Percentiles rank a stretch among this genome's conserved stretches.
These are phyloP conservation scores for Aspergillus bridgeri DNA, from an alignment of 495 filamentous ascomycete species.

Conservation along the genomic window DNA sequence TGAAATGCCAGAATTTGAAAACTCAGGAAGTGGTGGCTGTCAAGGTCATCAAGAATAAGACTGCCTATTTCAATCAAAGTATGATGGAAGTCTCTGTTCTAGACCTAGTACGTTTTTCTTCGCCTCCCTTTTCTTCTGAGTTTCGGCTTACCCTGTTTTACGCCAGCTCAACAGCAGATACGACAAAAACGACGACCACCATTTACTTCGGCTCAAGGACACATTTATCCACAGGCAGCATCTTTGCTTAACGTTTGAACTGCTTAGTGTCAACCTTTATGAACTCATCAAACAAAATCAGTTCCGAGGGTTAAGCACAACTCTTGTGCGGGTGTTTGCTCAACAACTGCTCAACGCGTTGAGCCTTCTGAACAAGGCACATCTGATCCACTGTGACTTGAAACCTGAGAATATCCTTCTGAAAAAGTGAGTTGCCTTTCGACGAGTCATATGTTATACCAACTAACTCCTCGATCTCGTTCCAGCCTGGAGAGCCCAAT, in stretches of 20 bases:
- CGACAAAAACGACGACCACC: conserved; percentile 99
- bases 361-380: conserved; percentile 90
- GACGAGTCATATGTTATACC: no score
- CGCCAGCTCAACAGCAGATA: conserved; percentile 90
- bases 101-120: conserved; percentile 67
- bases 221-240: conserved; percentile 99
- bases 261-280: conserved; percentile 96
- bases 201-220: conserved; percentile 91
- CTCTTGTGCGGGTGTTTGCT: conserved; percentile 95
- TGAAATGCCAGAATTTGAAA: conserved; percentile 98
- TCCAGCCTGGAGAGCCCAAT: conserved; percentile 90
- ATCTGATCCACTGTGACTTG: conserved; percentile 96
- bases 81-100: conserved; percentile 99
- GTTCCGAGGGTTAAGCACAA: conserved; percentile 96
- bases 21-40: conserved; percentile 98
- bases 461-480: conserved; percentile 10
- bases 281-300: conserved; percentile 99
- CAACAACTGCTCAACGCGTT: conserved; percentile 94
- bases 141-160: conserved; percentile 21
- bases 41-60: conserved; percentile 99
- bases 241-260: conserved; percentile 94
- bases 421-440: conserved; percentile 67
- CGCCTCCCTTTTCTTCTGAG: background rate
- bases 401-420: conserved; percentile 98
- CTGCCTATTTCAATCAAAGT: conserved; percentile 99